Evolutionary conservation across 345 rosid genomes (phyloP).

Genomic region (Arabidopsis arenosa): DNA sequence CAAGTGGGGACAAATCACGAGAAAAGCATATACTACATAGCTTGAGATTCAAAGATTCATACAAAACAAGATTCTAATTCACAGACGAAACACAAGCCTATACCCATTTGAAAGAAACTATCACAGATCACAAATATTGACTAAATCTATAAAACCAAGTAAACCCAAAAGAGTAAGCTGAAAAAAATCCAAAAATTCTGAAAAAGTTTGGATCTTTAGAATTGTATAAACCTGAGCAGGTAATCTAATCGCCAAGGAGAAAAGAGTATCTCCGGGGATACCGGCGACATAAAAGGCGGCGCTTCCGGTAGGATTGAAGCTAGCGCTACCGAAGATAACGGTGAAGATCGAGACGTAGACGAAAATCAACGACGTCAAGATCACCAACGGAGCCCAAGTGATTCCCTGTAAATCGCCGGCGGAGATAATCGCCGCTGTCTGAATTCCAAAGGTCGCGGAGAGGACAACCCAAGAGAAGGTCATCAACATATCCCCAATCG

Average conservation of each 20-base stretch:
- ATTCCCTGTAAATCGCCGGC: constrained; percentile 54
- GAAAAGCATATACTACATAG: constrained; percentile 25
- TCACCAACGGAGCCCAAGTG: constrained; percentile 60
- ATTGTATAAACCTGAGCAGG: constrained; percentile 75
- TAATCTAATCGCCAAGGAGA: constrained; percentile 88
- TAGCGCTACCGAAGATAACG: constrained; percentile 80
- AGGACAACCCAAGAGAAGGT: constrained; percentile 82
- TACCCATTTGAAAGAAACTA: not conserved
- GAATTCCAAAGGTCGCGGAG: constrained; percentile 66
- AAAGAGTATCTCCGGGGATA: constrained; percentile 67
- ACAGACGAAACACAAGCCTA: constrained; percentile 21
- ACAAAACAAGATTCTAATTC: constrained; percentile 20
- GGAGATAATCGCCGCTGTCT: constrained; percentile 57
- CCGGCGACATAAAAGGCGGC: constrained; percentile 93
- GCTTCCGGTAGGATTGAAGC: constrained; percentile 86
- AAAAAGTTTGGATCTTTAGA: constrained; percentile 20
- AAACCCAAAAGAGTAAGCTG: constrained; percentile 12
- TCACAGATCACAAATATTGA: constrained; percentile 8
- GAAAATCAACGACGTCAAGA: constrained; percentile 63
- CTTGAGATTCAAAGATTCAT: constrained; percentile 20
- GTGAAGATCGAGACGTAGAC: constrained; percentile 69
- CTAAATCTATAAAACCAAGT: constrained; percentile 11
- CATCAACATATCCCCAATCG: constrained; percentile 70
- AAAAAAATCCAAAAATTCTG: constrained; percentile 1
- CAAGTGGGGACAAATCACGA: constrained; percentile 24